Percentiles rank a stretch among this genome's conserved stretches.
Evolutionary conservation across 495 filamentous ascomycete species (phyloP).

Genomic region (Aspergillus funiculosus): DNA sequence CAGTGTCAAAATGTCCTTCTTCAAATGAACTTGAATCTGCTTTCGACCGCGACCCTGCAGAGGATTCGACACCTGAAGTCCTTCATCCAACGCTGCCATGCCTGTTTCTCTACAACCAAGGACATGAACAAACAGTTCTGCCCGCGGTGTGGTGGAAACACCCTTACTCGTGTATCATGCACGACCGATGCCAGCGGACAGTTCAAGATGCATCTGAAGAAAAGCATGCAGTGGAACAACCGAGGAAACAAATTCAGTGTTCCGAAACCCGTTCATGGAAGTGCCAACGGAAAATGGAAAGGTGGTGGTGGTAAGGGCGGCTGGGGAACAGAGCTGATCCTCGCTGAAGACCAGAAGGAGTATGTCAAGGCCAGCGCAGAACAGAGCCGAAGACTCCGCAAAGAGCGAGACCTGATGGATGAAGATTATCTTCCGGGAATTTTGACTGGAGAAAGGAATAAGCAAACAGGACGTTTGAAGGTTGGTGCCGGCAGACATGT

Average conservation of each 20-base stretch:
- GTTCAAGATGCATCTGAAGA: slow-evolving; percentile 85
- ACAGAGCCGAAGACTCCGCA: slow-evolving; percentile 54
- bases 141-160: slow-evolving; percentile 79
- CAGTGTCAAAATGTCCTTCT: slow-evolving; percentile 82
- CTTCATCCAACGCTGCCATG: slow-evolving; percentile 89
- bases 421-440: slow-evolving; percentile 87
- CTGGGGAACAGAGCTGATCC: slow-evolving; percentile 76
- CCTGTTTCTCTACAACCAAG: slow-evolving; percentile 80
- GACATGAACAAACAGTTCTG: slow-evolving; percentile 92
- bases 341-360: slow-evolving; percentile 96
- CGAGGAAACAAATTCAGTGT: slow-evolving; percentile 84
- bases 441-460: slow-evolving; percentile 67
- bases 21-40: slow-evolving; percentile 87
- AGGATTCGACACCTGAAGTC: slow-evolving; percentile 75
- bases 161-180: slow-evolving; percentile 80
- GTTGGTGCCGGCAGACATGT: slow-evolving; percentile 83
- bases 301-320: slow-evolving; percentile 78
- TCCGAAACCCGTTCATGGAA: slow-evolving; percentile 82
- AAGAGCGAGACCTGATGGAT: slow-evolving; percentile 82
- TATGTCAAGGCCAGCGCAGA: slow-evolving; percentile 59
- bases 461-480: slow-evolving; percentile 58
- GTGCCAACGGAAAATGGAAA: slow-evolving; percentile 65
- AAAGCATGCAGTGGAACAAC: slow-evolving; percentile 94
- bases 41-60: slow-evolving; percentile 64
- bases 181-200: slow-evolving; percentile 71